These are phyloP conservation scores for Aspergillus saccharolyticus DNA, from an alignment of 495 filamentous ascomycete species.

Conservation along the genomic window DNA sequence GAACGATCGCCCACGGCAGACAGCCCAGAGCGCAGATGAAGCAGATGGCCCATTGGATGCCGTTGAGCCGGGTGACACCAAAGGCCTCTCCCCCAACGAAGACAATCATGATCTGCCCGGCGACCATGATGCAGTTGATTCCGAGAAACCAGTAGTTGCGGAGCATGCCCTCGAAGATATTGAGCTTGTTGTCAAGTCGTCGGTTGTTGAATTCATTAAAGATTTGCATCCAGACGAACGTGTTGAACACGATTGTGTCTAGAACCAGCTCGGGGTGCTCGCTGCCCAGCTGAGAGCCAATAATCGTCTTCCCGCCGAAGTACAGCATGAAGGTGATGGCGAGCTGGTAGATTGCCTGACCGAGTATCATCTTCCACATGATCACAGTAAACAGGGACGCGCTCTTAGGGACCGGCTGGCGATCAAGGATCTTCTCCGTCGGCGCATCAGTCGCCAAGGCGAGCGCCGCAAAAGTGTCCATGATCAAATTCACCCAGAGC, in stretches of 20 bases:
- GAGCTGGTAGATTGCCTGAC: slow-evolving; percentile 79
- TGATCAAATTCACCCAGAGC: slow-evolving; percentile 90
- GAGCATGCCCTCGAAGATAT: slow-evolving; percentile 78
- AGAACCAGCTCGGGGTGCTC: slow-evolving; percentile 45
- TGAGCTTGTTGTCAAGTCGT: slow-evolving; percentile 81
- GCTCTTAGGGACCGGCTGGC: slow-evolving; percentile 77
- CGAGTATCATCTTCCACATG: slow-evolving; percentile 97
- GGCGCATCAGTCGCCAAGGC: slow-evolving; percentile 84
- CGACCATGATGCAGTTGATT: slow-evolving; percentile 79
- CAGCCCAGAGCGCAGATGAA: slow-evolving; percentile 66
- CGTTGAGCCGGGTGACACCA: slow-evolving; percentile 60
- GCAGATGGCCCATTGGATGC: slow-evolving; percentile 71
- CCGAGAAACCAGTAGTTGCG: slow-evolving; percentile 76
- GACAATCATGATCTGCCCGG: slow-evolving; percentile 74
- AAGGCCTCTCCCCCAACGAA: slow-evolving; percentile 72
- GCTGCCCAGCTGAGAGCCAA: slow-evolving; percentile 44
- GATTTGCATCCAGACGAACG: slow-evolving; percentile 95
- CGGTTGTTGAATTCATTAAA: slow-evolving; percentile 96
- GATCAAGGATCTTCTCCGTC: slow-evolving; percentile 69
- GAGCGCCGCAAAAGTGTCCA: slow-evolving; percentile 87
- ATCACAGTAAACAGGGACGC: slow-evolving; percentile 72
- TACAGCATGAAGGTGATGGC: slow-evolving; percentile 72
- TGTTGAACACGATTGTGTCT: slow-evolving; percentile 81
- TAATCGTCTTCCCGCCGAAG: slow-evolving; percentile 60
- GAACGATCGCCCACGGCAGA: slow-evolving; percentile 65